Conservation (phyloP, 2,329 filamentous ascomycete species). For the Trichoderma simmonsii region DNA sequence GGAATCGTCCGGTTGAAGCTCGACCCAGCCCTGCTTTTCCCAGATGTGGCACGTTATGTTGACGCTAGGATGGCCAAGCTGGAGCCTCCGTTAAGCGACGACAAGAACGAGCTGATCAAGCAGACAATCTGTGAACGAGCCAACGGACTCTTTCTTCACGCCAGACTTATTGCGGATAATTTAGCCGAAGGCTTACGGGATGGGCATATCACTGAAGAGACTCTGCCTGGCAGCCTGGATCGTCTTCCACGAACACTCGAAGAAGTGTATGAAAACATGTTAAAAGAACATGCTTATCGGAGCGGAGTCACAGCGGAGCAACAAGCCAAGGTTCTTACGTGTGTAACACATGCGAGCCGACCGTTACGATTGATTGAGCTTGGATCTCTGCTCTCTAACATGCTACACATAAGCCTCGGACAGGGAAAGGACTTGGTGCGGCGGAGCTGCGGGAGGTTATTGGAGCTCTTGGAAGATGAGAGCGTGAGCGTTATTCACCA, state of each 20-base stretch:
- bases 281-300: neutral
- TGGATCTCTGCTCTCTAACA: neutral
- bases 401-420: neutral
- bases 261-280: neutral
- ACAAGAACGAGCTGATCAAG: neutral
- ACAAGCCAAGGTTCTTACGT: neutral
- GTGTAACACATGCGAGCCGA: neutral
- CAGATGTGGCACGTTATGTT: slow-evolving; percentile 1
- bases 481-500: neutral
- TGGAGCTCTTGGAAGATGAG: neutral
- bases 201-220: neutral
- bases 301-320: neutral
- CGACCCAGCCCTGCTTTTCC: neutral
- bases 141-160: neutral
- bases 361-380: neutral
- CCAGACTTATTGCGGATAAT: neutral
- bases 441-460: neutral
- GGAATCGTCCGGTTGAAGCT: neutral
- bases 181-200: neutral
- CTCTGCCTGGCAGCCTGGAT: neutral
- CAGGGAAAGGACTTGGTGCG: slow-evolving; percentile 1
- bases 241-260: neutral
- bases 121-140: neutral
- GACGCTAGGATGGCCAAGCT: neutral
- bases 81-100: neutral